Percentiles rank a stretch among this genome's conserved stretches.
Conservation (phyloP, 345 rosid species). For the Syzygium aqueum region DNA sequence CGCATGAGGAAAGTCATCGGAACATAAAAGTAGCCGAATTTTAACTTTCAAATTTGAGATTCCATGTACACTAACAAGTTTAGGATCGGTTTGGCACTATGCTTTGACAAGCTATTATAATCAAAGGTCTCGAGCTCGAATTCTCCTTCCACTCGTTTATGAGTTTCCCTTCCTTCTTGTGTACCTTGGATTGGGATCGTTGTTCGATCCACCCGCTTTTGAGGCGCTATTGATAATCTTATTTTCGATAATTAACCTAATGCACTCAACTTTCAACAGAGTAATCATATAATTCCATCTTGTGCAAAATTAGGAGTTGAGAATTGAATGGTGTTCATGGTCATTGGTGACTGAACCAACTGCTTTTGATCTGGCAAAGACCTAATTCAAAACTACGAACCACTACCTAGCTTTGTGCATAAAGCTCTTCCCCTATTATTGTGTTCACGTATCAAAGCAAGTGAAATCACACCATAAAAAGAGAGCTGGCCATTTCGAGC, state of each 20-base stretch:
- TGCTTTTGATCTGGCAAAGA: background rate
- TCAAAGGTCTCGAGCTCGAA: background rate
- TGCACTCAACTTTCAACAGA: background rate
- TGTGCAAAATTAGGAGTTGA: background rate
- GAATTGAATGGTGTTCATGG: background rate
- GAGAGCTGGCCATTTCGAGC: background rate
- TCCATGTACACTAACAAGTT: background rate
- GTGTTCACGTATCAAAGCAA: background rate
- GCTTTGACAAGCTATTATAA: background rate
- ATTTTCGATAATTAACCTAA: background rate
- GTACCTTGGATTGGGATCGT: background rate
- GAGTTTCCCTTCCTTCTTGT: background rate
- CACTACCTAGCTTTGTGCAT: background rate
- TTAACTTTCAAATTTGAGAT: background rate
- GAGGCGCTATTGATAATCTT: background rate
- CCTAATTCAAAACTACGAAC: background rate
- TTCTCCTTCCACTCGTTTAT: background rate
- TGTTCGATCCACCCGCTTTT: background rate
- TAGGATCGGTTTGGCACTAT: background rate
- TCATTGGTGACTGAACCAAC: background rate
- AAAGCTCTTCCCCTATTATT: background rate
- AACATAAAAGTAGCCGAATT: background rate
- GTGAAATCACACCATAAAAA: background rate
- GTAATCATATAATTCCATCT: background rate
- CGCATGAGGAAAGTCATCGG: background rate